phyloP scores from a whole-genome alignment of 2,329 filamentous ascomycete species.

The Pseudogymnoascus sp. region DNA sequence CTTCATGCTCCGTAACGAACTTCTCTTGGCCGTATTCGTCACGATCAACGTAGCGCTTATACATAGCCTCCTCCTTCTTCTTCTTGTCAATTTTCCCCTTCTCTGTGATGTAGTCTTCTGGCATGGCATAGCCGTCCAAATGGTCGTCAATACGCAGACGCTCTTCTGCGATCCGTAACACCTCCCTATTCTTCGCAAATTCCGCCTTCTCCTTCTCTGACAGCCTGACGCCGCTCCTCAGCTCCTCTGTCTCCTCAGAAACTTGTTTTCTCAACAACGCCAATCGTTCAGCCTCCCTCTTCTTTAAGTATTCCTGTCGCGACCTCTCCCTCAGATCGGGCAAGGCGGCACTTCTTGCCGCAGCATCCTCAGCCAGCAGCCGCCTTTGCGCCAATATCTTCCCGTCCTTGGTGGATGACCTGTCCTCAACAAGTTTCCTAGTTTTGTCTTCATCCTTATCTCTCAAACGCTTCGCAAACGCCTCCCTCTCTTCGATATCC shows the following conservation, averaged over 20 bases:
- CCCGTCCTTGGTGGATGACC: slow-evolving; percentile 46
- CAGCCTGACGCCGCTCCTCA: slow-evolving; percentile 66
- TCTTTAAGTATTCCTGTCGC: slow-evolving; percentile 86
- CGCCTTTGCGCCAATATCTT: slow-evolving; percentile 52
- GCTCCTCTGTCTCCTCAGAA: slow-evolving; percentile 74
- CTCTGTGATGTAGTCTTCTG: slow-evolving; percentile 90
- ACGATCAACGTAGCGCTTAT: slow-evolving; percentile 80
- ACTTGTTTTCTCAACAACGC: slow-evolving; percentile 86
- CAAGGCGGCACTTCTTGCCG: slow-evolving; percentile 62
- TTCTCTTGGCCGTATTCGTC: slow-evolving; percentile 83
- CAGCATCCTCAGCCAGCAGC: slow-evolving; percentile 58
- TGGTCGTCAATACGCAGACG: slow-evolving; percentile 83
- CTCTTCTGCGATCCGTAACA: slow-evolving; percentile 75
- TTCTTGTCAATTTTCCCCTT: slow-evolving; percentile 82
- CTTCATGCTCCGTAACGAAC: slow-evolving; percentile 87
- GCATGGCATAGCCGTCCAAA: slow-evolving; percentile 84
- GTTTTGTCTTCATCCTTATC: slow-evolving; percentile 63
- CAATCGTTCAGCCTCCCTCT: slow-evolving; percentile 78
- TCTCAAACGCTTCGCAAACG: slow-evolving; percentile 68
- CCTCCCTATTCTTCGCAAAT: slow-evolving; percentile 80
- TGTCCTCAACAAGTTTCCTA: slow-evolving; percentile 59
- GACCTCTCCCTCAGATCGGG: slow-evolving; percentile 75
- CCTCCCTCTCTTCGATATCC: slow-evolving; percentile 69
- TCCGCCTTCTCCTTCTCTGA: slow-evolving; percentile 76
- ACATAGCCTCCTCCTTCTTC: slow-evolving; percentile 82